A percentile compares a stretch with the other conserved stretches of the same genome.
These are phyloP conservation scores for Pseudogymnoascus verrucosus DNA, from an alignment of 2,329 filamentous ascomycete species.

Conservation along the genomic window DNA sequence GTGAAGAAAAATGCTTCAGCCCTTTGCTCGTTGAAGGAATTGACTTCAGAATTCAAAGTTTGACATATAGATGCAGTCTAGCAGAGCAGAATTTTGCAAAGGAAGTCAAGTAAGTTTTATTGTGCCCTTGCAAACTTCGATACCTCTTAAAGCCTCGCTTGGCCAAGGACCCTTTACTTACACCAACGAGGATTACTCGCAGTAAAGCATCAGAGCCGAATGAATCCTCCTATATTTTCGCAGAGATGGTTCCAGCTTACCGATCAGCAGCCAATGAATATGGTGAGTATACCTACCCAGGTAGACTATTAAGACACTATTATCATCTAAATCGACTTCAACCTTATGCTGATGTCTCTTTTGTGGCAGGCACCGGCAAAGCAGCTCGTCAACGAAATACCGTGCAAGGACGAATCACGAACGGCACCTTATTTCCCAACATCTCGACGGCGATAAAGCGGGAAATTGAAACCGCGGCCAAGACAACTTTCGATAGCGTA, in stretches of 20 bases:
- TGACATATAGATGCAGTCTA: slow-evolving; percentile 15
- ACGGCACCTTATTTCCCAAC: slow-evolving; percentile 16
- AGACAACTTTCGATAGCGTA: slow-evolving; percentile 12
- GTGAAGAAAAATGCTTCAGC: slow-evolving; percentile 12
- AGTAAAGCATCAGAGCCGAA: slow-evolving; percentile 17
- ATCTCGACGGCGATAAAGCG: slow-evolving; percentile 15
- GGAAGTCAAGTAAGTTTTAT: slow-evolving; percentile 15
- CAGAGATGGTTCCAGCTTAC: slow-evolving; percentile 17
- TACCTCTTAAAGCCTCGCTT: neutral
- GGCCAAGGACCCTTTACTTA: slow-evolving; percentile 11
- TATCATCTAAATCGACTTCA: neutral
- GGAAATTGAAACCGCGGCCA: slow-evolving; percentile 9
- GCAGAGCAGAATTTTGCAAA: slow-evolving; percentile 14
- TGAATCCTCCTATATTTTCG: slow-evolving; percentile 16
- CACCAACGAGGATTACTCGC: slow-evolving; percentile 11
- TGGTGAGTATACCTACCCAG: slow-evolving; percentile 13
- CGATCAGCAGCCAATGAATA: slow-evolving; percentile 12
- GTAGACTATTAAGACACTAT: slow-evolving; percentile 7
- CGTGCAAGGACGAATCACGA: slow-evolving; percentile 14
- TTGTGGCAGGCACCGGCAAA: slow-evolving; percentile 13
- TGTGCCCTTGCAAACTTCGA: neutral
- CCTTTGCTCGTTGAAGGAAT: slow-evolving; percentile 13
- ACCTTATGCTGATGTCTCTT: slow-evolving; percentile 4
- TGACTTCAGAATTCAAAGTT: slow-evolving; percentile 16
- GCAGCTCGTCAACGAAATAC: slow-evolving; percentile 12